These are phyloP conservation scores for Haplographium delicatum DNA, from an alignment of 495 filamentous ascomycete species.

Conservation along the genomic window DNA sequence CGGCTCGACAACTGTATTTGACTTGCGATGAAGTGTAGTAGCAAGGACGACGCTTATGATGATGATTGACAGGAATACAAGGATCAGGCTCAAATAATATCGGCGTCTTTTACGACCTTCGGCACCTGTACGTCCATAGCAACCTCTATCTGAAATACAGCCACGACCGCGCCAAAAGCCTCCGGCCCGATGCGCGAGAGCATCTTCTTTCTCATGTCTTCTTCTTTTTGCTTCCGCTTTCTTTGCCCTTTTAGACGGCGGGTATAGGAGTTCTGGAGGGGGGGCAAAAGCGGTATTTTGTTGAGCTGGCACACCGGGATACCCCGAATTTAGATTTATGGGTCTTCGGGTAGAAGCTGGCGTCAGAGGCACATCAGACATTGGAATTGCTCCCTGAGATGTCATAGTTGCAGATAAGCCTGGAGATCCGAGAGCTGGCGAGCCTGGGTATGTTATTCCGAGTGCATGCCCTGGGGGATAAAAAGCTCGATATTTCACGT, in stretches of 20 bases:
- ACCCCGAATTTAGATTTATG: conserved; percentile 31
- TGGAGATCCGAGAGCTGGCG: conserved; percentile 24
- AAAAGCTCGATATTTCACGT: conserved; percentile 18
- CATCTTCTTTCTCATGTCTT: conserved; percentile 60
- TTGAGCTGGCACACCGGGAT: conserved; percentile 19
- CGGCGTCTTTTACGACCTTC: conserved; percentile 61
- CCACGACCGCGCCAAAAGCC: conserved; percentile 57
- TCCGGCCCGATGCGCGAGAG: conserved; percentile 45
- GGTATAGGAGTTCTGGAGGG: conserved; percentile 17
- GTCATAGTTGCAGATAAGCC: conserved; percentile 34
- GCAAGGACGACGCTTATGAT: conserved; percentile 56
- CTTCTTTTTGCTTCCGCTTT: conserved; percentile 45
- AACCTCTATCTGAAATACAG: conserved; percentile 52
- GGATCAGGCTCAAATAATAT: conserved; percentile 50
- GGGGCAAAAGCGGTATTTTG: conserved; percentile 18
- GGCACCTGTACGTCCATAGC: conserved; percentile 54
- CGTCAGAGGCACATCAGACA: conserved; percentile 37
- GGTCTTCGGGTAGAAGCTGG: conserved; percentile 17
- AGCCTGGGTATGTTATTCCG: conserved; percentile 15
- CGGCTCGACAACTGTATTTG: conserved; percentile 30
- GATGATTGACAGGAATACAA: conserved; percentile 51
- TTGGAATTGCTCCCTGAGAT: conserved; percentile 38
- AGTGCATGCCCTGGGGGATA: conserved; percentile 24
- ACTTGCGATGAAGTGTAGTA: conserved; percentile 50
- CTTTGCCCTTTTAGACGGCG: conserved; percentile 34